Base-by-base conservation (phyloP, 495 filamentous ascomycete species). In the Daldinia childiae region DNA sequence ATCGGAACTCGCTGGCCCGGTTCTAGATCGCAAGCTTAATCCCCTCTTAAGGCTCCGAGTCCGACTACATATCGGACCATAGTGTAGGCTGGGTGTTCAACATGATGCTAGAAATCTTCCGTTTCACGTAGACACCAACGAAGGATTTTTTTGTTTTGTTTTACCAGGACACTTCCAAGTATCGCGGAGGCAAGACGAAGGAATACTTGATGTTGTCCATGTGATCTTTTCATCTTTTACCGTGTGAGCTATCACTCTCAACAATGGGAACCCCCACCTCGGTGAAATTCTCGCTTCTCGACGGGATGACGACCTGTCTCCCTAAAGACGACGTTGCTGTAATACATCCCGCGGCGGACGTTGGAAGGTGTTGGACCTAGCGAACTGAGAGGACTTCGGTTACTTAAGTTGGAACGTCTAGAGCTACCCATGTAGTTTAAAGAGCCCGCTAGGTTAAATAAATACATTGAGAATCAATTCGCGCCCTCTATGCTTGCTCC, bases 1-100 rank as follows among this genome's bases (percentile, higher is more conserved):
- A 71, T 74, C 72, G 72, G 72, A 74, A 71, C 63, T 56, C 45
- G 58, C 51, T 66, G 63, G 70, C 67, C 66, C 21, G 54, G 62
- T 67, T 67, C 43, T 64, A 55, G 30, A 62, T 41, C 29, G 43
- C 51, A 58, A 66, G 39, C 39, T 62, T 39, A 57, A 66, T 64
- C 58, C 36, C 48, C 27, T 59, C 48, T 30, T 30, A 58, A 36
- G 29, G 29, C 51, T 15, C 45, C 55, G 43, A 45, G 1, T 36
- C 58, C 58, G 58, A 62, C 55, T 51, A 58, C 63, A 66, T 17
- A 52, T 50, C 34, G 55, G 41, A 45, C 57, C 38, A 45, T 43
- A 60, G 57, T 29, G 21, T 27, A 27, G 36, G 21, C 27, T 43
- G 26, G 26, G 24, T 19, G n/a, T 43, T 27, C 32, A 39, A 21